Base-by-base conservation (phyloP, 2,329 filamentous ascomycete genomes). In the Ophiostoma quercus region DNA sequence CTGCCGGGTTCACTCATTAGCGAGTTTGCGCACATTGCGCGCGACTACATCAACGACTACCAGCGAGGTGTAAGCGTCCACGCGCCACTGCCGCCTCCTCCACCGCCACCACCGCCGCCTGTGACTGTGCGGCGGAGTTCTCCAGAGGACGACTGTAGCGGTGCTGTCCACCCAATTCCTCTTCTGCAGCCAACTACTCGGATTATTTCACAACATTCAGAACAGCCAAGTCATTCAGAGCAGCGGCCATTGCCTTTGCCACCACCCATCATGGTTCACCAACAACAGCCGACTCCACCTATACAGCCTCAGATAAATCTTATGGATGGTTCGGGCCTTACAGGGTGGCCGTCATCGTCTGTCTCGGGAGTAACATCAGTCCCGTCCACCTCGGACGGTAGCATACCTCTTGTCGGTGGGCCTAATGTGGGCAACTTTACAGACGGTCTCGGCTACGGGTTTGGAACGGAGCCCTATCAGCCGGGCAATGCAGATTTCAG, bases 21-120 rank as follows among this genome's bases (percentile, higher is more conserved):
- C 2, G 78, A 81, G 57, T 81, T 82, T 70, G 76, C 79, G 0
- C 76, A 81, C 70, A 80, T 82, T 66, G 80, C 80, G 0, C 75
- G 80, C 1, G 78, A 82, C 57, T 82, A 80, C 43, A 29, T 73
- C 43, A 67, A 70, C 22, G 69, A 69, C 14, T 57, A 41, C 43
- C 72, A 68, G 43, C 66, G 77, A 5, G 67, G 72, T 7, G 67
- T 54, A 8, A n/a, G 39, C 54, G 39, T 19, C 19, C 57, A 22
- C 60, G 7, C 29, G 19, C 69, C 62, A 22, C 60, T n/a, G 19
- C 41, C 29, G 14, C 29, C 19, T 29, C 16, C 37, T 3, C 57
- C 62, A 8, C 34, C 62, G 12, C 34, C 32, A 3, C 34, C 34
- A 3, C 34, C 62, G 29, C 16, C 57, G 57, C 25, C 9, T 25